Evolutionary conservation across 140 eudicot genomes (phyloP), one percentile per base, ranked within the genome.

Genomic region (Flaveria floridana): DNA sequence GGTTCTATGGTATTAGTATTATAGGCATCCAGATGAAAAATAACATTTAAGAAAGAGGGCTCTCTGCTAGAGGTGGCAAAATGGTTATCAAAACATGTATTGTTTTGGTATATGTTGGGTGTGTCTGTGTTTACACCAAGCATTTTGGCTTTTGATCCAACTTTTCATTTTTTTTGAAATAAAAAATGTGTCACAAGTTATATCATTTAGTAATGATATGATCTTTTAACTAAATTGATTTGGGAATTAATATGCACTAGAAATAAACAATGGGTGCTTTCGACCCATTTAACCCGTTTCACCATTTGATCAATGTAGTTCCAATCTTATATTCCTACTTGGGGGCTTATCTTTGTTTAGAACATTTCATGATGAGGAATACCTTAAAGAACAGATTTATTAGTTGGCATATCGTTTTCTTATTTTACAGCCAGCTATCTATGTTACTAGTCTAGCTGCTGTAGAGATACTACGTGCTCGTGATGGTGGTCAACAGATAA

Each of bases 381-480:
- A 18, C 71, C 6, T 70, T 26, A 19, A 77, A 41, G 25, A 5
- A 2, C 23, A 34, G 6, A 62, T 72, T 78, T 37, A 10, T 46
- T 71, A 37, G 71, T 52, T 67, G 70, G 47, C 30, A 42, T 47
- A 18, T 65, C 0, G 5, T 68, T 79, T 2, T 70, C 5, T 7
- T 19, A 71, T 55, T 71, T 70, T 79, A 73, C 95, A 92, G 97
- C 97, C 97, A 75, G 97, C 97, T 51, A 89, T 92, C 57, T 92
- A 89, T 76, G 97, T 92, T 65, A 85, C 90, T 44, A 92, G 97
- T 82, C 70, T 92, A 83, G 97, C 97, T 58, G 98, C 96, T 55
- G 88, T 89, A 63, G 96, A 92, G 78, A 82, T 92, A 64, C 85
- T 92, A 23, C 91, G 96, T 48, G 88, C 95, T 75, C 91, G 96